Evolutionary conservation across 768 basidiomycete genomes (phyloP).

Genomic region (Sutorius australiensis): DNA sequence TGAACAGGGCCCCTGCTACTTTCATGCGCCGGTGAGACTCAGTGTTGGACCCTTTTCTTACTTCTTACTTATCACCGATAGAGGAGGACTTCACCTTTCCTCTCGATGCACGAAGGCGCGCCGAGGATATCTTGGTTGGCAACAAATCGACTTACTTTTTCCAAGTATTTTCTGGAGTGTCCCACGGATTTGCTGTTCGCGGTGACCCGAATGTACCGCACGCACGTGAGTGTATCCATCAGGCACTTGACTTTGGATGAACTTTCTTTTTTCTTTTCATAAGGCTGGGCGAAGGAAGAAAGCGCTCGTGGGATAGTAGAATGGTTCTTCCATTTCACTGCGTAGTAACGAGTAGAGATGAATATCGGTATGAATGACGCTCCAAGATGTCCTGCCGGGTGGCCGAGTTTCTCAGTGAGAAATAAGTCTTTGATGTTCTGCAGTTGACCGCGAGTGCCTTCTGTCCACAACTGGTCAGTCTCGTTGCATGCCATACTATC

Average conservation of each 20-base stretch:
- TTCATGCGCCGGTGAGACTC: conserved; percentile 24
- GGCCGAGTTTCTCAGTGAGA: not conserved
- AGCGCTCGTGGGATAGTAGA: conserved; percentile 45
- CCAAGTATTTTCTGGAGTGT: conserved; percentile 49
- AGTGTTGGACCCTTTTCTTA: not conserved
- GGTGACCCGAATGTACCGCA: conserved; percentile 16
- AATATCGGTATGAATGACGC: not conserved
- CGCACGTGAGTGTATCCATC: conserved; percentile 12
- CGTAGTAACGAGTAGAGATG: not conserved
- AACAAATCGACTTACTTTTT: conserved; percentile 49
- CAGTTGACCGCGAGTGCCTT: not conserved
- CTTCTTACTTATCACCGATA: conserved; percentile 13
- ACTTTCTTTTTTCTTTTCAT: not conserved
- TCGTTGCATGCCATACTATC: too few species aligned
- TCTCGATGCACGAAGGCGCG: conserved; percentile 45
- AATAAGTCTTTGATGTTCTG: not conserved
- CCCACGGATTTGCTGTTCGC: conserved; percentile 28
- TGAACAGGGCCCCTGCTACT: conserved; percentile 22
- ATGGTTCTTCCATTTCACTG: conserved; percentile 46
- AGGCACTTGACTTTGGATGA: not conserved
- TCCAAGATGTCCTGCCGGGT: not conserved
- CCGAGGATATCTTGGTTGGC: conserved; percentile 51
- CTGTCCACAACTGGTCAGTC: too few species aligned
- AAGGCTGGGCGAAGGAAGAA: conserved; percentile 60
- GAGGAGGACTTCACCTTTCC: conserved; percentile 54